These are phyloP conservation scores for Solanum hybrid DNA, from an alignment of 305 asterid species.

Conservation along the genomic window DNA sequence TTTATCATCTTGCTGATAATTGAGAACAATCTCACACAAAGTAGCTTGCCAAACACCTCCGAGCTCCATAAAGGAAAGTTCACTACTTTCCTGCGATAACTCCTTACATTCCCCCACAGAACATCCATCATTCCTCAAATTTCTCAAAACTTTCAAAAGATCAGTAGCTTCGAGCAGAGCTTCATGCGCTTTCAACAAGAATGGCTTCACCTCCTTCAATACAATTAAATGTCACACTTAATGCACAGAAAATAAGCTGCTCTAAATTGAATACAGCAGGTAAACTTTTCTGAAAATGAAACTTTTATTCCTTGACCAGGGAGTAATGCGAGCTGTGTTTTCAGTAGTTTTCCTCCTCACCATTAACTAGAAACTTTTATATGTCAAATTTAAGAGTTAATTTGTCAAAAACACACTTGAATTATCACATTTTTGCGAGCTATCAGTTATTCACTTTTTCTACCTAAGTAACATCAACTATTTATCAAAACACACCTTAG, in stretches of 20 bases:
- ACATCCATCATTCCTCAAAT: constrained; percentile 35
- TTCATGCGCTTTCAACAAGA: constrained; percentile 61
- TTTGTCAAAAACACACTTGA: not conserved
- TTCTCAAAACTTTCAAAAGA: constrained; percentile 33
- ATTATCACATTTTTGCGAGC: not conserved
- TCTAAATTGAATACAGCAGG: not conserved
- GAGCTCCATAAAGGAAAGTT: constrained; percentile 54
- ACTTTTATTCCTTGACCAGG: not conserved
- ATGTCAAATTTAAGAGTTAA: not conserved
- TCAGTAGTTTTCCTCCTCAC: not conserved
- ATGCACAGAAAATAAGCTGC: not conserved
- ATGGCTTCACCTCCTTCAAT: constrained; percentile 48
- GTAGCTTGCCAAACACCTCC: constrained; percentile 86
- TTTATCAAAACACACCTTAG: not conserved
- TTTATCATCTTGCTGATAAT: constrained; percentile 23
- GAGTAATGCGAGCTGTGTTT: not conserved
- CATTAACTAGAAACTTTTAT: not conserved
- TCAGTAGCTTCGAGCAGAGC: constrained; percentile 40
- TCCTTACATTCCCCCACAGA: constrained; percentile 17
- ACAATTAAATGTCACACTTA: not conserved
- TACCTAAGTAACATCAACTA: not conserved
- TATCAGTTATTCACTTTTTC: not conserved
- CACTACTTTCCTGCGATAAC: constrained; percentile 17
- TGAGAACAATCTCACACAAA: constrained; percentile 50
- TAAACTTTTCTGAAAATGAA: not conserved